A percentile compares a stretch with the other conserved stretches of the same genome.
Evolutionary conservation across 2,329 filamentous ascomycete genomes (phyloP).

Genomic region (Aureobasidium subglaciale): DNA sequence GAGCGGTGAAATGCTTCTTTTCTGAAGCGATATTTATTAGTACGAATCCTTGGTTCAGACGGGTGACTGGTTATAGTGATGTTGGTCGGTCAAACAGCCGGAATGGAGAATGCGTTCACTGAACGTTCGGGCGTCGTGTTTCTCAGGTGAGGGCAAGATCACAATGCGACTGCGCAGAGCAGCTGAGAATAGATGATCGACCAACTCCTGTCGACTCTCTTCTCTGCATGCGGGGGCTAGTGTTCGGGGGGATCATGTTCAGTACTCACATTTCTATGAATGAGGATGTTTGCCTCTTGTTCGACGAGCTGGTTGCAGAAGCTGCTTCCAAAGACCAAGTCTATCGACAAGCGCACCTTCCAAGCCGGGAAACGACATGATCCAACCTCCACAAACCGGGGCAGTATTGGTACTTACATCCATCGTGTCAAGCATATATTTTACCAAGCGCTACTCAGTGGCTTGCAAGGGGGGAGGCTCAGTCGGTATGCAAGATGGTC

Average conservation of each 20-base stretch:
- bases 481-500: conserved; percentile 11
- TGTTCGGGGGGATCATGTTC: not conserved
- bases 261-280: not conserved
- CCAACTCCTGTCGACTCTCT: not conserved
- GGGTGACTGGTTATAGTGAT: too few species aligned
- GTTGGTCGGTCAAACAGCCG: too few species aligned
- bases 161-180: too few species aligned
- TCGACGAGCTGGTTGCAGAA: not conserved
- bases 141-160: too few species aligned
- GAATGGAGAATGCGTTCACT: too few species aligned
- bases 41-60: not conserved
- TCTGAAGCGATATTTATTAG: not conserved
- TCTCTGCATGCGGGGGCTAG: not conserved
- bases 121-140: too few species aligned
- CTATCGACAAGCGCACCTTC: conserved; percentile 1
- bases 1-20: not conserved
- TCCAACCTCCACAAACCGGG: not conserved
- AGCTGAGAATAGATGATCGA: not conserved
- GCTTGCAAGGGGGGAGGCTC: conserved; percentile 14
- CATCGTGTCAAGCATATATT: conserved; percentile 1
- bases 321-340: not conserved
- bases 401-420: conserved; percentile 8
- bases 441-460: conserved; percentile 1
- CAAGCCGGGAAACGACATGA: not conserved
- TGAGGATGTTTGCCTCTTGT: not conserved